phyloP scores from a whole-genome alignment of 176 grass and related monocot genomes.

The Musa schizocarpa region DNA sequence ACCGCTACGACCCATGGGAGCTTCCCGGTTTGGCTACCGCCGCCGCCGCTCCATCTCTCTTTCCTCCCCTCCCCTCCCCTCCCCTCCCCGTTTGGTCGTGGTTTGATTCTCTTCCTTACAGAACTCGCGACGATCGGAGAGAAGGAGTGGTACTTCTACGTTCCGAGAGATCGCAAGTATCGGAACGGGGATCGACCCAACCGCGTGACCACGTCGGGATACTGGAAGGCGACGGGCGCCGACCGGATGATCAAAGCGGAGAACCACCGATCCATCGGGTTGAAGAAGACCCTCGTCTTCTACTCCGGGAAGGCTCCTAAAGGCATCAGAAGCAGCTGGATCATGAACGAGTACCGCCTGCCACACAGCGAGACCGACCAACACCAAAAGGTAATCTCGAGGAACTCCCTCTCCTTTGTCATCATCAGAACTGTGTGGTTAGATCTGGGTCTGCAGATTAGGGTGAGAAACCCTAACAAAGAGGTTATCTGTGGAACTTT shows the following conservation, averaged over 20 bases:
- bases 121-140: conserved; percentile 69
- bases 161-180: conserved; percentile 96
- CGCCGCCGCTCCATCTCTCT: not conserved
- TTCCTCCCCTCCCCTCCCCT: conserved; percentile 11
- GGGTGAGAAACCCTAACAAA: too few relatives aligned
- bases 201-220: conserved; percentile 76
- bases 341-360: conserved; percentile 98
- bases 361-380: conserved; percentile 52
- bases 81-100: conserved; percentile 6
- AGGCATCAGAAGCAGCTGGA: conserved; percentile 83
- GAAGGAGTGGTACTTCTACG: conserved; percentile 97
- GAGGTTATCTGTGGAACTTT: too few relatives aligned
- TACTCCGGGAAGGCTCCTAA: conserved; percentile 92
- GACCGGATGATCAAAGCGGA: conserved; percentile 3
- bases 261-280: conserved; percentile 64
- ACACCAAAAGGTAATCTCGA: conserved; percentile 51
- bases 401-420: not conserved
- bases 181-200: conserved; percentile 83
- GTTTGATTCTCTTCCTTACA: conserved; percentile 13
- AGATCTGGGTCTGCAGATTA: not conserved
- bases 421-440: not conserved
- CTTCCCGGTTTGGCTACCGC: conserved; percentile 49
- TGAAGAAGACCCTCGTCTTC: conserved; percentile 99
- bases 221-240: conserved; percentile 51
- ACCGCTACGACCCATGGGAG: conserved; percentile 95